Percentiles rank a stretch among this genome's conserved stretches.
Evolutionary conservation across 495 filamentous ascomycete genomes (phyloP).

Genomic region (Haplographium delicatum): DNA sequence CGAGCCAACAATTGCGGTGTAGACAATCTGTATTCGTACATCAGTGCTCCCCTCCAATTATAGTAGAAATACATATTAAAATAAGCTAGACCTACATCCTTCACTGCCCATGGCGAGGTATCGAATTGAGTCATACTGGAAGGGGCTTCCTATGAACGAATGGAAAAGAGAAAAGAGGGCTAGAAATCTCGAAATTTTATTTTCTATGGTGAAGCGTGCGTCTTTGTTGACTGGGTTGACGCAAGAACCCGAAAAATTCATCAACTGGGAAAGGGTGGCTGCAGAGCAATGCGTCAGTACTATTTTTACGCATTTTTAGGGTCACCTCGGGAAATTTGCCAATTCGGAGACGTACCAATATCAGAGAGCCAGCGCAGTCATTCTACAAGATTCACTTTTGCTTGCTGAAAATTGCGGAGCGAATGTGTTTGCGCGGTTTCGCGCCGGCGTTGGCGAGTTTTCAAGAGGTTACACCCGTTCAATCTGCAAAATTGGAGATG

Average conservation of each 20-base stretch:
- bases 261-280: conserved; percentile 14
- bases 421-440: no score
- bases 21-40: conserved; percentile 66
- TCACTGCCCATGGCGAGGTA: conserved; percentile 50
- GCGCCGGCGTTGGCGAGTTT: no score
- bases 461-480: no score
- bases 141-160: no score
- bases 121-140: conserved; percentile 36
- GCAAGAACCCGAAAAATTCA: conserved; percentile 15
- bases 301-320: conserved; percentile 14
- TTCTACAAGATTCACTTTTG: conserved; percentile 18
- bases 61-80: no score
- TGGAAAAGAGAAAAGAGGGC: background rate
- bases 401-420: no score
- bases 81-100: conserved; percentile 52
- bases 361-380: background rate
- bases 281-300: conserved; percentile 20
- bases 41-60: no score
- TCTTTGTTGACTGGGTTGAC: conserved; percentile 1
- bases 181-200: no score
- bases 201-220: background rate
- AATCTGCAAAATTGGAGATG: no score
- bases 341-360: conserved; percentile 13
- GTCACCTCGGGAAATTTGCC: conserved; percentile 10
- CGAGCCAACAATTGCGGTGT: conserved; percentile 73